These are phyloP conservation scores for Pythium aquatile DNA, from an alignment of 352 stramenopile species.

Conservation along the genomic window DNA sequence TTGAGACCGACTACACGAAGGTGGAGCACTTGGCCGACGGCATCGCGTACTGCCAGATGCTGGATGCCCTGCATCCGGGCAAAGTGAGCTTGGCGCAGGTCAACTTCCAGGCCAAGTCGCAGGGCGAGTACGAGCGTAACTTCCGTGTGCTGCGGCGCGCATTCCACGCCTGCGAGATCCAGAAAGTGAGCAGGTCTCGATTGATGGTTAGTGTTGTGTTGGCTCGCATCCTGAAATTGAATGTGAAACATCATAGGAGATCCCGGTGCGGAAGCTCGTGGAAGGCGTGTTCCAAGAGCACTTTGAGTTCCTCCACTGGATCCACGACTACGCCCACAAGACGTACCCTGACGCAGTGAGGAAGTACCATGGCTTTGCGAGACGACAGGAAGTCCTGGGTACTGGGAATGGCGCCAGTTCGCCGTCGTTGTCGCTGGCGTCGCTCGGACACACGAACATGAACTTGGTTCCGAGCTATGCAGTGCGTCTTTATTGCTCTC, in stretches of 20 bases:
- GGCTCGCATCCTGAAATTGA: not conserved
- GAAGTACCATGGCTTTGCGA: constrained; percentile 55
- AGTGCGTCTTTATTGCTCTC: constrained; percentile 15
- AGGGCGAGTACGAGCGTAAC: constrained; percentile 64
- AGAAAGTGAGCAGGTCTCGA: constrained; percentile 37
- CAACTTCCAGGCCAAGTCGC: constrained; percentile 53
- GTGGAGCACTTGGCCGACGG: constrained; percentile 78
- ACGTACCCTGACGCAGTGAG: constrained; percentile 58
- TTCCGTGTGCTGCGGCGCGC: constrained; percentile 52
- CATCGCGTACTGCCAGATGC: constrained; percentile 78
- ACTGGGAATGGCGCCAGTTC: not conserved
- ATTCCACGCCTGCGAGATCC: constrained; percentile 61
- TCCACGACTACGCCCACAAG: constrained; percentile 78
- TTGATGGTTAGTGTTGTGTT: not conserved
- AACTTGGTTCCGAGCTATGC: constrained; percentile 67
- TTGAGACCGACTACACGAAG: constrained; percentile 84
- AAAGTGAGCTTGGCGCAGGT: constrained; percentile 62
- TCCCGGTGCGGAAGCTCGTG: constrained; percentile 63
- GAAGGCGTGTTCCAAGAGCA: constrained; percentile 77
- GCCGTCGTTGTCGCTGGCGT: constrained; percentile 28
- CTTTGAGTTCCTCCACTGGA: constrained; percentile 82
- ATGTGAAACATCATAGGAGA: constrained; percentile 35
- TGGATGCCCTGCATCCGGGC: constrained; percentile 65
- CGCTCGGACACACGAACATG: constrained; percentile 40
- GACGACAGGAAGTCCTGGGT: constrained; percentile 44